Percentiles rank a stretch among this genome's conserved stretches.
Evolutionary conservation across 768 basidiomycete genomes (phyloP).

Genomic region (Tricholoma saponaceum): DNA sequence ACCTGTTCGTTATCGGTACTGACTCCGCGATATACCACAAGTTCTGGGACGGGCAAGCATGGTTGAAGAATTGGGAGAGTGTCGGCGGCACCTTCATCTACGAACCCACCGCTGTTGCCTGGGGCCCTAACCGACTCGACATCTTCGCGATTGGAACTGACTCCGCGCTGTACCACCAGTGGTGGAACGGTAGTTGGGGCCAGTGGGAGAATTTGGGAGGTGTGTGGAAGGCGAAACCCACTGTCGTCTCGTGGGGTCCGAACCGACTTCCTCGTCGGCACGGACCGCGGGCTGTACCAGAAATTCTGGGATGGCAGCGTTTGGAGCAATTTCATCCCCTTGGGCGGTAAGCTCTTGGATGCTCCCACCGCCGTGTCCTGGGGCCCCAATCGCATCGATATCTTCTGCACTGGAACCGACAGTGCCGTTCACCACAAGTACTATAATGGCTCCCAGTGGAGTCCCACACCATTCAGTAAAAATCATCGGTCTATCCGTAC

Average conservation of each 20-base stretch:
- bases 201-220: no score
- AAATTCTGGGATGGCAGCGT: neutral
- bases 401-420: neutral
- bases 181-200: slow-evolving; percentile 6
- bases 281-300: neutral
- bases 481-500: no score
- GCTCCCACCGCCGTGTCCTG: neutral
- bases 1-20: no score
- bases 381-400: neutral
- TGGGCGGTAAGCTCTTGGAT: neutral
- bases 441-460: neutral
- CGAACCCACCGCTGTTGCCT: no score
- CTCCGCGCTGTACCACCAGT: slow-evolving; percentile 13
- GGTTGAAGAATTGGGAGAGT: no score
- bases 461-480: no score
- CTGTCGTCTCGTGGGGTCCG: neutral
- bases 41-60: no score
- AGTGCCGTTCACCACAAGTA: neutral
- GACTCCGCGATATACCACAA: no score
- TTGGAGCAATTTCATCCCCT: neutral
- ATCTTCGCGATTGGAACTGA: slow-evolving; percentile 14
- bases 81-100: no score
- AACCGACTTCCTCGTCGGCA: neutral
- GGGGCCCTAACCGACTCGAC: neutral
- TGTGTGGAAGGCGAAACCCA: neutral